Percentiles rank a stretch among this genome's conserved stretches.
These are phyloP conservation scores for Cordyceps javanica DNA, from an alignment of 2,329 filamentous ascomycete genomes.

Conservation along the genomic window DNA sequence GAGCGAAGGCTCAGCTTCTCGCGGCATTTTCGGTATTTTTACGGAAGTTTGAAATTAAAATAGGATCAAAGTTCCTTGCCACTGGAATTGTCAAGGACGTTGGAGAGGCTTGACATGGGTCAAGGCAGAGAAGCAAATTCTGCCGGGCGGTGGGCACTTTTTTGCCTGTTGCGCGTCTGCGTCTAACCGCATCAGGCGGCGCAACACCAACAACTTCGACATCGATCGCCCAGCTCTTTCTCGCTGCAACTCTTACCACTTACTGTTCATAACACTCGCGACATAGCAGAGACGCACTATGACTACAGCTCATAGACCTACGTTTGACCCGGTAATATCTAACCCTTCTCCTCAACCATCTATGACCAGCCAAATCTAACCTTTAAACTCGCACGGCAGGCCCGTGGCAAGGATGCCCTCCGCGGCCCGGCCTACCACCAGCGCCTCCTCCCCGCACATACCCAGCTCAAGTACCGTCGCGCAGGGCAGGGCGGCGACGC, in stretches of 20 bases:
- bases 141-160: constrained; percentile 41
- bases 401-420: constrained; percentile 88
- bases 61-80: background rate
- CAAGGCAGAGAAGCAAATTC: constrained; percentile 29
- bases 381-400: constrained; percentile 40
- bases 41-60: background rate
- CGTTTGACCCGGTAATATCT: constrained; percentile 77
- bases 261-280: background rate
- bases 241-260: background rate
- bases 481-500: constrained; percentile 84
- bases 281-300: constrained; percentile 30
- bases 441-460: constrained; percentile 88
- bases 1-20: constrained; percentile 82
- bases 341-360: background rate
- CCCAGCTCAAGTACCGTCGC: constrained; percentile 79
- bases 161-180: background rate
- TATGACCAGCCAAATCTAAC: constrained; percentile 16
- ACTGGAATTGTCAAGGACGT: background rate
- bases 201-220: background rate
- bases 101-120: background rate
- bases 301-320: constrained; percentile 74
- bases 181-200: background rate
- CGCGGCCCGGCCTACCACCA: constrained; percentile 94
- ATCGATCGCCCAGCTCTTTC: background rate
- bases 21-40: constrained; percentile 60